Conservation (phyloP, 2,329 filamentous ascomycete species). For the Aspergillus quadricinctus region DNA sequence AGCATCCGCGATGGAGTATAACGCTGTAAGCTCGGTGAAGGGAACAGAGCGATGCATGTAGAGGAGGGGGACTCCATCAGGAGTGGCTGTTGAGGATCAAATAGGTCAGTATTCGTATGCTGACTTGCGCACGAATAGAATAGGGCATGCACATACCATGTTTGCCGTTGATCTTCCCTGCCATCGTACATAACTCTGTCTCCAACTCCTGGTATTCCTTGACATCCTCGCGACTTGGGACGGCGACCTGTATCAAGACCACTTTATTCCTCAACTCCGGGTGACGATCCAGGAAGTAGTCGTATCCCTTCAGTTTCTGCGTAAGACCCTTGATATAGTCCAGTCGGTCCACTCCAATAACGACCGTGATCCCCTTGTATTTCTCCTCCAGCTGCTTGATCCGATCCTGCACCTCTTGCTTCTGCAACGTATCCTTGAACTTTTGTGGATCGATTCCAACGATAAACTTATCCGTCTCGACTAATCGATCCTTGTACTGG, state of each 20-base stretch:
- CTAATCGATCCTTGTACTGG: constrained; percentile 74
- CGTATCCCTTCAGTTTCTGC: constrained; percentile 87
- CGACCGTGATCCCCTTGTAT: constrained; percentile 84
- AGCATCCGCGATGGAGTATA: constrained; percentile 84
- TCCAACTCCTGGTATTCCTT: constrained; percentile 94
- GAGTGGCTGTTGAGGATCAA: constrained; percentile 55
- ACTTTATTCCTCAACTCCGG: constrained; percentile 93
- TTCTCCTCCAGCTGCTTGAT: constrained; percentile 74
- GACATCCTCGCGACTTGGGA: constrained; percentile 78
- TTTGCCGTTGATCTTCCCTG: constrained; percentile 89
- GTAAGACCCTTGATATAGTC: constrained; percentile 97
- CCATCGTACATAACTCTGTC: constrained; percentile 84
- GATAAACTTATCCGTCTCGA: constrained; percentile 84
- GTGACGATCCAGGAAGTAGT: constrained; percentile 86
- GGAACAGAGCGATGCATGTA: constrained; percentile 90
- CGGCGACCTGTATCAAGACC: constrained; percentile 86
- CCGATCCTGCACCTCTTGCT: constrained; percentile 71
- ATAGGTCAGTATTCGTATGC: neutral
- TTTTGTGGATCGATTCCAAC: constrained; percentile 96
- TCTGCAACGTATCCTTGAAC: constrained; percentile 75
- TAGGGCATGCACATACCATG: constrained; percentile 53
- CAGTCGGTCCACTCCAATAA: constrained; percentile 86
- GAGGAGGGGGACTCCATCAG: constrained; percentile 94
- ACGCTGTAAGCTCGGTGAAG: constrained; percentile 90
- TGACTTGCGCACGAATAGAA: neutral